A percentile compares a stretch with the other conserved stretches of the same genome.
These are phyloP conservation scores for Boletus fagicola DNA, from an alignment of 768 basidiomycete genomes.

Conservation along the genomic window DNA sequence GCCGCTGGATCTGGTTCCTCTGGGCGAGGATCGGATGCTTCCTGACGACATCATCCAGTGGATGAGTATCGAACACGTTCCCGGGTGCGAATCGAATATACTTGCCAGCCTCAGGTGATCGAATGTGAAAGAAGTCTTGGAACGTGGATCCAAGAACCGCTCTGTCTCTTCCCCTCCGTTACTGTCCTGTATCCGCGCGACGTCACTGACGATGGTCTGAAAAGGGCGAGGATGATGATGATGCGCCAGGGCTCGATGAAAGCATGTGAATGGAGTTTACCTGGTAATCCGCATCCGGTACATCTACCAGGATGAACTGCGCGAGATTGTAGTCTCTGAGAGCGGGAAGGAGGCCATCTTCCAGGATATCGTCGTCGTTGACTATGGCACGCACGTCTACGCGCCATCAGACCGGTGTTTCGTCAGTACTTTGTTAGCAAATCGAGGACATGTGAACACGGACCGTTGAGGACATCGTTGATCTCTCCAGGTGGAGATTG, in stretches of 20 bases:
- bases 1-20: conserved; percentile 60
- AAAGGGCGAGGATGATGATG: not conserved
- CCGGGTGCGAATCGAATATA: conserved; percentile 15
- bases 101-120: conserved; percentile 83
- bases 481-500: conserved; percentile 96
- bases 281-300: conserved; percentile 74
- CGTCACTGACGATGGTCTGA: conserved; percentile 81
- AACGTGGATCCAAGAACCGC: conserved; percentile 82
- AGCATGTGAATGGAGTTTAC: conserved; percentile 37
- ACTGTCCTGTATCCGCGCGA: conserved; percentile 48
- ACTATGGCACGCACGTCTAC: conserved; percentile 90
- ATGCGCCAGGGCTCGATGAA: not conserved
- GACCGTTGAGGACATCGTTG: conserved; percentile 92
- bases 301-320: conserved; percentile 85
- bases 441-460: conserved; percentile 8
- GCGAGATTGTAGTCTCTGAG: conserved; percentile 82
- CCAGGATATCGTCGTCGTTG: conserved; percentile 79
- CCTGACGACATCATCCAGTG: conserved; percentile 41
- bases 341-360: conserved; percentile 73
- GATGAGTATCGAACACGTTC: conserved; percentile 1
- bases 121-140: conserved; percentile 74
- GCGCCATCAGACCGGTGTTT: conserved; percentile 15
- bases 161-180: conserved; percentile 50
- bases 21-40: conserved; percentile 70
- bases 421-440: not conserved